Evolutionary conservation across 1,139 yeast genomes (phyloP).

Genomic region (Pichia sp.): DNA sequence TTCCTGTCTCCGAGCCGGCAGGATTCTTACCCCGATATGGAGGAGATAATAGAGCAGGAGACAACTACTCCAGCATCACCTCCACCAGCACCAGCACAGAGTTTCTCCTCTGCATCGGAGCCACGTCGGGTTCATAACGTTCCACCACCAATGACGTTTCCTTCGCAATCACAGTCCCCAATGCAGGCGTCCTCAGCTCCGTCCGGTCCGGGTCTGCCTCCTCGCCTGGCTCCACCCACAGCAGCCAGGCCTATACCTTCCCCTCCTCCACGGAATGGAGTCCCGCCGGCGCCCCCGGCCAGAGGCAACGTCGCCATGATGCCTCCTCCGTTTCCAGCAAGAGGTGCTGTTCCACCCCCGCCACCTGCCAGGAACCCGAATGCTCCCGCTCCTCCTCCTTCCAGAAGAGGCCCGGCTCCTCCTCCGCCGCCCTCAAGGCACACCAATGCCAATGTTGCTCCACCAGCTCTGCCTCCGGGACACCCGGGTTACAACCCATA

Average conservation of each 20-base stretch:
- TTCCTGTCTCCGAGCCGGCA: conserved; percentile 13
- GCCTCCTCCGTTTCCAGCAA: conserved; percentile 15
- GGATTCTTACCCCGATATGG: conserved; percentile 8
- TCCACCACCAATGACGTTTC: conserved; percentile 34
- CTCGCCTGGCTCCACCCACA: conserved; percentile 1
- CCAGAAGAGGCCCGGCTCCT: conserved; percentile 21
- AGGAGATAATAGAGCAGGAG: conserved; percentile 3
- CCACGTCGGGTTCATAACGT: conserved; percentile 23
- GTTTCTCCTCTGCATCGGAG: neutral
- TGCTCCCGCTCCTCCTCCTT: conserved; percentile 30
- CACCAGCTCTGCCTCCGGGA: conserved; percentile 8
- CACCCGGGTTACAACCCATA: conserved; percentile 30
- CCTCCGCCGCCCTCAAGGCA: conserved; percentile 27
- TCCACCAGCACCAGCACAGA: neutral
- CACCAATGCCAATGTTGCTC: neutral
- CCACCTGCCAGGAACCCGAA: conserved; percentile 30
- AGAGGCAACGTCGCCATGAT: conserved; percentile 8
- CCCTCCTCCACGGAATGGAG: conserved; percentile 6
- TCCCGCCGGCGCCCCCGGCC: conserved; percentile 20
- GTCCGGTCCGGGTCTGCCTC: conserved; percentile 19
- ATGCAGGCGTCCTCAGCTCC: conserved; percentile 9
- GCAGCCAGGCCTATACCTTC: conserved; percentile 7
- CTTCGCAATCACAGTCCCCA: conserved; percentile 8
- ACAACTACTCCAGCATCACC: neutral
- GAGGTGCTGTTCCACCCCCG: conserved; percentile 7